Evolutionary conservation across 495 filamentous ascomycete species (phyloP), one percentile per base, ranked within the genome.

Genomic region (Penicillium antarcticum): DNA sequence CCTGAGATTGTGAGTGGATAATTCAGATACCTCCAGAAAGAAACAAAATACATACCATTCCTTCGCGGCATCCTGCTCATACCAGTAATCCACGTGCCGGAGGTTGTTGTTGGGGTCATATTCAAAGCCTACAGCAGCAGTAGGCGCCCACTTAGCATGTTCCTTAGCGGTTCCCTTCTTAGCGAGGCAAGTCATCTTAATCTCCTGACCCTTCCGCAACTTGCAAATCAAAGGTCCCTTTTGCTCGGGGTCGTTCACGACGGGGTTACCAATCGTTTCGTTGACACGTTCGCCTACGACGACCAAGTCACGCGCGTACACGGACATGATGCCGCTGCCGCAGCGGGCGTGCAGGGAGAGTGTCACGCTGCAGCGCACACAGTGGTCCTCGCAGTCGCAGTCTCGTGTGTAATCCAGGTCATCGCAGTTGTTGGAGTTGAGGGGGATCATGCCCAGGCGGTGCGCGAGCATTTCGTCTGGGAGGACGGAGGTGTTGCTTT

Each of bases 161-260:
- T 98, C 94, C 77, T 97, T 98, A 3, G 92, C 91, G 51, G 97
- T 97, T 0, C 94, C 94, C 77, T 97, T 97, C 80, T 96, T 97
- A 45, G 91, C 95, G 56, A 97, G 84, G 62, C 92, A 97, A 37
- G 84, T 86, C 66, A 97, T 80, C 66, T 87, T 85, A 45, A 98
- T 65, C 66, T 95, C 89, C 66, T 98, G 95, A 4, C 84, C 87
- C 48, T 89, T 87, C 17, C 91, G 78, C 56, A 98, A 71, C 73
- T 97, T 96, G 65, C 86, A 87, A 58, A 98, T 91, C 48, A 97
- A 77, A 5, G 84, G 77, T 0, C 94, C 94, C 45, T 86, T 79
- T 1, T 84, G 83, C 24, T 92, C 88, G 0, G 85, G 76, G 58
- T 98, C 95, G 37, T 70, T 79, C 58, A 95, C 90, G 44, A 97